phyloP scores from a whole-genome alignment of 768 basidiomycete genomes.

The Naganishia vaughanmartiniae region DNA sequence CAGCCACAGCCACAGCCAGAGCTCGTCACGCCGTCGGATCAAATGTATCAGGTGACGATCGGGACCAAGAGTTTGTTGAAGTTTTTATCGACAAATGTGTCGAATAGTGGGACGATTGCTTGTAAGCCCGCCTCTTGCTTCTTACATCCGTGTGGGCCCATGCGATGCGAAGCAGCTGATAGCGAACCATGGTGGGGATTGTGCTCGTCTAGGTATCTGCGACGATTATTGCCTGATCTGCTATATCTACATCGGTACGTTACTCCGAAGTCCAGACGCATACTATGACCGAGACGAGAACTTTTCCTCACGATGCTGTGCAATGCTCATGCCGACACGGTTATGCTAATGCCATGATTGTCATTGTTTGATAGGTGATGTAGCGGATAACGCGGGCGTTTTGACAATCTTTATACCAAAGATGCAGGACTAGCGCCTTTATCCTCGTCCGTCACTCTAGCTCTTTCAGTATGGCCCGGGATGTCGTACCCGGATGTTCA shows the following conservation, averaged over 20 bases:
- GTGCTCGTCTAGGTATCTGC: constrained; percentile 44
- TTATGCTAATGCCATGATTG: not conserved
- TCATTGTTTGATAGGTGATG: constrained; percentile 38
- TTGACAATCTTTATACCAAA: constrained; percentile 52
- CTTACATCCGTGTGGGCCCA: too few relatives aligned
- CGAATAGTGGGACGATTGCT: constrained; percentile 31
- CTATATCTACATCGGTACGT: constrained; percentile 51
- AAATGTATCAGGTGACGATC: constrained; percentile 43
- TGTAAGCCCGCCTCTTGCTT: constrained; percentile 14
- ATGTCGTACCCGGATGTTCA: not conserved
- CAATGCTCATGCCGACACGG: too few relatives aligned
- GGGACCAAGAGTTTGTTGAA: constrained; percentile 46
- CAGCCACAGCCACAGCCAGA: too few relatives aligned
- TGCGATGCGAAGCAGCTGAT: not conserved
- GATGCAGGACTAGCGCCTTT: constrained; percentile 9
- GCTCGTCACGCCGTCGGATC: constrained; percentile 33
- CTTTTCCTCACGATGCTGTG: not conserved
- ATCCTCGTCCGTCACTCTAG: not conserved
- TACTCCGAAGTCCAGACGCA: too few relatives aligned
- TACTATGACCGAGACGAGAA: too few relatives aligned
- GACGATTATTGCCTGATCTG: constrained; percentile 49
- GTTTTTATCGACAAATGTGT: constrained; percentile 43
- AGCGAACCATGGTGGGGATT: not conserved
- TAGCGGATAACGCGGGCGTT: constrained; percentile 48
- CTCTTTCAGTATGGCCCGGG: not conserved